These are phyloP conservation scores for Porpolomopsis calyptriformis DNA, from an alignment of 768 basidiomycete genomes.

Conservation along the genomic window DNA sequence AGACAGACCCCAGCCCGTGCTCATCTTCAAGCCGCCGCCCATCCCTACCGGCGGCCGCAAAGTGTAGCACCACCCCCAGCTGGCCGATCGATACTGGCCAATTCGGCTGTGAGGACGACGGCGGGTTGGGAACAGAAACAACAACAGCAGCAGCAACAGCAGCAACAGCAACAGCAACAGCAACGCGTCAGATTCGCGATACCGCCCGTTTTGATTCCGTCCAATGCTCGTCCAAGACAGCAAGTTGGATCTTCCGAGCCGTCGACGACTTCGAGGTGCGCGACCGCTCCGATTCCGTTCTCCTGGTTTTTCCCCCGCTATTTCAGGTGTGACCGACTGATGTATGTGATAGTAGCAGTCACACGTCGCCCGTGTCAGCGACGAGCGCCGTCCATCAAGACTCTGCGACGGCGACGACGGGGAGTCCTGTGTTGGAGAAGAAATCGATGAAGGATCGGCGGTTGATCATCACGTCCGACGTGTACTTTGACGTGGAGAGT, in stretches of 20 bases:
- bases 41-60: slow-evolving; percentile 21
- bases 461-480: slow-evolving; percentile 48
- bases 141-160: too few species aligned
- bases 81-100: neutral
- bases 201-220: neutral
- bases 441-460: slow-evolving; percentile 14
- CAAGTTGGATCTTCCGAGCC: slow-evolving; percentile 9
- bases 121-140: too few species aligned
- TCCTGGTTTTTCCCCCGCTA: slow-evolving; percentile 12
- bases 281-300: slow-evolving; percentile 1
- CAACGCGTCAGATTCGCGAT: slow-evolving; percentile 19
- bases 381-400: slow-evolving; percentile 9
- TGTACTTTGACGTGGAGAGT: slow-evolving; percentile 43
- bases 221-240: too few species aligned
- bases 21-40: slow-evolving; percentile 15
- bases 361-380: slow-evolving; percentile 7
- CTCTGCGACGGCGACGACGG: slow-evolving; percentile 8
- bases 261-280: slow-evolving; percentile 9
- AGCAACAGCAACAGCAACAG: too few species aligned
- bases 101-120: too few species aligned
- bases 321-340: neutral
- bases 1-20: slow-evolving; percentile 13
- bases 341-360: neutral
- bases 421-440: neutral
- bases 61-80: slow-evolving; percentile 9